phyloP scores from a whole-genome alignment of 345 rosid genomes.

The Turnera subulata region DNA sequence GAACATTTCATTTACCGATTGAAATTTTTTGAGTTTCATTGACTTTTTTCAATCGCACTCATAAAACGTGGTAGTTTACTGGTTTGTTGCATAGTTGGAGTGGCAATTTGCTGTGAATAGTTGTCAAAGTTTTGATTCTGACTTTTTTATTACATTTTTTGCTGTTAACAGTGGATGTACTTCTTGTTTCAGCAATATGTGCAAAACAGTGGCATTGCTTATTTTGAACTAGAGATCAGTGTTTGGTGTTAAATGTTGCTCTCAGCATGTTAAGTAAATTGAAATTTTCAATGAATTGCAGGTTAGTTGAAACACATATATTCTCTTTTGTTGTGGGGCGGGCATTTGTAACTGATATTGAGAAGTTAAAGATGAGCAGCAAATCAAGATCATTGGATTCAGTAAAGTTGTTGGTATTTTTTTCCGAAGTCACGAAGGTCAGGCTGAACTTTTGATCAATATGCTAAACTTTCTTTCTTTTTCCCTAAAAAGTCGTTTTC shows the following conservation, averaged over 20 bases:
- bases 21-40: too few relatives aligned
- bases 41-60: too few relatives aligned
- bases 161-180: too few relatives aligned
- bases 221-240: too few relatives aligned
- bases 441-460: constrained; percentile 20
- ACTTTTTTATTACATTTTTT: too few relatives aligned
- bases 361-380: constrained; percentile 93
- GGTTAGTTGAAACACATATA: constrained; percentile 99
- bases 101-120: too few relatives aligned
- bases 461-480: constrained; percentile 9
- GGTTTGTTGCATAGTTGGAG: too few relatives aligned
- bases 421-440: constrained; percentile 86
- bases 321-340: constrained; percentile 99
- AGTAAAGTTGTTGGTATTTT: constrained; percentile 56
- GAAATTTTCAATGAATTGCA: constrained; percentile 42
- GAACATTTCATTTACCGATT: too few relatives aligned
- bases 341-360: constrained; percentile 98
- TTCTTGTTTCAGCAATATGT: too few relatives aligned
- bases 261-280: constrained; percentile 26
- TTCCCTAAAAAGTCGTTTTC: constrained; percentile 6
- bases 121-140: too few relatives aligned
- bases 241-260: constrained; percentile 8
- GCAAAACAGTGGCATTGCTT: too few relatives aligned
- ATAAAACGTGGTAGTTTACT: too few relatives aligned
- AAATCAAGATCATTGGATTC: constrained; percentile 83